Evolutionary conservation across 2,329 filamentous ascomycete genomes (phyloP).

Genomic region (Exutisphaerella laricina): DNA sequence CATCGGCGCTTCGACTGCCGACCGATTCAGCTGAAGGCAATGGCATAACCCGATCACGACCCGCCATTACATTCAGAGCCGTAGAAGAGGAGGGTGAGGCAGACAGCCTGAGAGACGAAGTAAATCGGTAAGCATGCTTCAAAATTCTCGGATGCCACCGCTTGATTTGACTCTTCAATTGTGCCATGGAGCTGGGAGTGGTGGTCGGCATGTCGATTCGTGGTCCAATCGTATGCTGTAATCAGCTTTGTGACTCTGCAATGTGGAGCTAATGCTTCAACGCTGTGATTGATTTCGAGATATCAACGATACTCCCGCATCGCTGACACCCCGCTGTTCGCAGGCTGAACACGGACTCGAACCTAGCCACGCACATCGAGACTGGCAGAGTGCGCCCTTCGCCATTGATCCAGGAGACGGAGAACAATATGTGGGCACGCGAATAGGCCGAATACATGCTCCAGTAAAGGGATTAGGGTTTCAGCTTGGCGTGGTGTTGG

Average conservation of each 20-base stretch:
- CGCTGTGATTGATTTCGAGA: too few relatives aligned
- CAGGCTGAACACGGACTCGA: conserved; percentile 28
- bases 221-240: too few relatives aligned
- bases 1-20: conserved; percentile 26
- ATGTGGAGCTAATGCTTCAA: too few relatives aligned
- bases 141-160: too few relatives aligned
- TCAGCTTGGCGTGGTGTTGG: conserved; percentile 1
- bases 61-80: conserved; percentile 25
- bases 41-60: conserved; percentile 9
- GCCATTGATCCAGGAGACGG: conserved; percentile 15
- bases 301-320: not conserved
- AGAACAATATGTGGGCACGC: conserved; percentile 10
- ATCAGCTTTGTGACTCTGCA: too few relatives aligned
- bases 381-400: conserved; percentile 17
- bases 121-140: conserved; percentile 11
- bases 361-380: conserved; percentile 28
- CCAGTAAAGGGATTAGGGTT: not conserved
- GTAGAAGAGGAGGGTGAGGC: conserved; percentile 24
- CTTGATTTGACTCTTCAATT: too few relatives aligned
- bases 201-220: too few relatives aligned
- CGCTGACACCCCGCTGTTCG: not conserved
- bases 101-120: conserved; percentile 27
- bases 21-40: conserved; percentile 10
- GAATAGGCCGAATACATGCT: conserved; percentile 1
- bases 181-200: too few relatives aligned